phyloP scores from a whole-genome alignment of 768 basidiomycete species.

The Termitomyces sp. region DNA sequence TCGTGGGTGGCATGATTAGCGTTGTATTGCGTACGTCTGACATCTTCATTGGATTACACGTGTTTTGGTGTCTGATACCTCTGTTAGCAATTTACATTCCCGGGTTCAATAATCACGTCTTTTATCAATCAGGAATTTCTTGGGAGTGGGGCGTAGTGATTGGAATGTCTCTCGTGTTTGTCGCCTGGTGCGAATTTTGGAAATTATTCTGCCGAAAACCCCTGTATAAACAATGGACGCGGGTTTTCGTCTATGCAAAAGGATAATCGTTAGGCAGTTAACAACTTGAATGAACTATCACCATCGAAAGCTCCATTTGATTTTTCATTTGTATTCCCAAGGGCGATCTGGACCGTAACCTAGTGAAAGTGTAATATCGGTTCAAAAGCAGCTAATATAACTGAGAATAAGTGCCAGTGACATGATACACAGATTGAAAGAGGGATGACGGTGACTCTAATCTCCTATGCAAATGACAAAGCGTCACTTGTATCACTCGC shows the following conservation, averaged over 20 bases:
- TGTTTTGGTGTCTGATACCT: not conserved
- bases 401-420: too few relatives aligned
- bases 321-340: not conserved
- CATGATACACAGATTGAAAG: too few relatives aligned
- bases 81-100: slow-evolving; percentile 34
- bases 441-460: not conserved
- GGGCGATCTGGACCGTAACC: not conserved
- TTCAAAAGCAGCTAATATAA: too few relatives aligned
- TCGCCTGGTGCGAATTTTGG: slow-evolving; percentile 37
- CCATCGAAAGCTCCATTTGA: too few relatives aligned
- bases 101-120: slow-evolving; percentile 31
- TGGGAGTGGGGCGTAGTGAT: slow-evolving; percentile 39
- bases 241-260: not conserved
- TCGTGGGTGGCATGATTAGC: slow-evolving; percentile 30
- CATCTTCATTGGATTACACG: not conserved
- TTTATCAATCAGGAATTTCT: slow-evolving; percentile 32
- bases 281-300: not conserved
- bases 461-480: too few relatives aligned
- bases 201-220: slow-evolving; percentile 27
- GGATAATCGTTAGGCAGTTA: too few relatives aligned
- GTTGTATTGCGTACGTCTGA: slow-evolving; percentile 32
- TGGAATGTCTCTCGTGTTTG: slow-evolving; percentile 32
- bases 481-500: too few relatives aligned
- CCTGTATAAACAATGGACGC: slow-evolving; percentile 26
- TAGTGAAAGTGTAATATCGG: too few relatives aligned